Base-by-base conservation (phyloP, 2,329 filamentous ascomycete genomes). In the Orbilia blumenaviensis region DNA sequence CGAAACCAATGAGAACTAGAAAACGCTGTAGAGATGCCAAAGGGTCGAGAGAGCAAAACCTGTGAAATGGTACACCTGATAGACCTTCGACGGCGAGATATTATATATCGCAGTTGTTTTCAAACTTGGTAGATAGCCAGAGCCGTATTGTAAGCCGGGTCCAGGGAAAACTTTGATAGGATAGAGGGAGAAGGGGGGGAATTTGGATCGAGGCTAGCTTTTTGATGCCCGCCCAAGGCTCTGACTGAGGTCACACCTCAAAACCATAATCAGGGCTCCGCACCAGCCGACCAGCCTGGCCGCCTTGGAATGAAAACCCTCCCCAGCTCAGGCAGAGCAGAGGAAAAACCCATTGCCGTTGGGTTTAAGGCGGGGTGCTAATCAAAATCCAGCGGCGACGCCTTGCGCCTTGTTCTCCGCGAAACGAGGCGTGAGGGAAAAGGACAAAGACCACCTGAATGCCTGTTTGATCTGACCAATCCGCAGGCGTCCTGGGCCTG, bases 391-490 rank as follows among this genome's bases (percentile, higher is more conserved):
- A 48, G 60, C 60, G 60, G 60, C 60, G 60, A 64, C 67, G 67
- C 58, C 58, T 58, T 18, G 56, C 41, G 67, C 67, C 67, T 32
- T 58, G 67, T 63, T 63, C 60, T 63, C 60, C 38, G n/a, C 58
- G 48, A 72, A 72, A 72, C 69, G 69, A 74, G 69, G 69, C 69
- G 69, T 60, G 50, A 27, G 46, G 8, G 21, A 18, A 16, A n/a
- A n/a, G 42, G 23, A 34, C 29, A 16, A 41, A 34, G 10, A 34
- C 29, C 29, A 48, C 12, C 64, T 21, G 36, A 41, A 41, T 56
- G 69, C 69, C 63, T 67, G 63, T 27, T n/a, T 7, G 14, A n/a
- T 44, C 14, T 16, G 25, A 29, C 71, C 71, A 75, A 75, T 75
- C 44, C 46, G n/a, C 27, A 27, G 29, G 12, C 63, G 16, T 14